Percentiles rank a stretch among this genome's conserved stretches.
Evolutionary conservation across 208 protist genomes (phyloP).

Genomic region (Trichomonas vaginalis): DNA sequence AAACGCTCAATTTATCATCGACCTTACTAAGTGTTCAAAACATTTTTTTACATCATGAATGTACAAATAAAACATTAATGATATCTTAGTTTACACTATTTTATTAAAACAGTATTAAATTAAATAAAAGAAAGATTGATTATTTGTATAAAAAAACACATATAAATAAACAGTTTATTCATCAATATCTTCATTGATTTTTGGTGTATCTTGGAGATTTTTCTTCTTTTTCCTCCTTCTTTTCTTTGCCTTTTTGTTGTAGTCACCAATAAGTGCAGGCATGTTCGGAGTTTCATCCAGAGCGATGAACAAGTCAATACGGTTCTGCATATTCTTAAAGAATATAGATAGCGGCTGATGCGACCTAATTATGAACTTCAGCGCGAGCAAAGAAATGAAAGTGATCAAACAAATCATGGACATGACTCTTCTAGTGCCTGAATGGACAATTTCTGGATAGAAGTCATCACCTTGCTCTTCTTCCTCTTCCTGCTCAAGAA

Average conservation of each 20-base stretch:
- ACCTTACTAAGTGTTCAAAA: too few species aligned
- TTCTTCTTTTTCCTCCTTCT: background rate
- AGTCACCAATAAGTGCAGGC: background rate
- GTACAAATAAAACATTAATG: too few species aligned
- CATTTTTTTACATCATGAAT: too few species aligned
- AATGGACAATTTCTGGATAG: background rate
- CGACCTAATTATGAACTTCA: background rate
- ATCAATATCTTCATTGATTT: background rate
- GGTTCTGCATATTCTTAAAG: background rate
- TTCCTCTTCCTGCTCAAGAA: background rate
- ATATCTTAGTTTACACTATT: too few species aligned
- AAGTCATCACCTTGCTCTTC: background rate
- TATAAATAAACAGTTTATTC: background rate
- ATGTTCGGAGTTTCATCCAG: background rate
- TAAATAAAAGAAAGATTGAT: too few species aligned
- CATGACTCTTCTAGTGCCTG: background rate
- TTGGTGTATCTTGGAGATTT: background rate
- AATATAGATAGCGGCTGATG: background rate
- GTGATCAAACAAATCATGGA: background rate
- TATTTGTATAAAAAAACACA: background rate
- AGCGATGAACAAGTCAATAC: background rate
- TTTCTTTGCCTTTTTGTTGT: background rate
- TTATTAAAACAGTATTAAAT: too few species aligned
- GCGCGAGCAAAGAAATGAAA: background rate
- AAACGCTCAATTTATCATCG: too few species aligned